Evolutionary conservation across 768 basidiomycete genomes (phyloP), one percentile per base, ranked within the genome.

Genomic region (Podaxis mareebaensis): DNA sequence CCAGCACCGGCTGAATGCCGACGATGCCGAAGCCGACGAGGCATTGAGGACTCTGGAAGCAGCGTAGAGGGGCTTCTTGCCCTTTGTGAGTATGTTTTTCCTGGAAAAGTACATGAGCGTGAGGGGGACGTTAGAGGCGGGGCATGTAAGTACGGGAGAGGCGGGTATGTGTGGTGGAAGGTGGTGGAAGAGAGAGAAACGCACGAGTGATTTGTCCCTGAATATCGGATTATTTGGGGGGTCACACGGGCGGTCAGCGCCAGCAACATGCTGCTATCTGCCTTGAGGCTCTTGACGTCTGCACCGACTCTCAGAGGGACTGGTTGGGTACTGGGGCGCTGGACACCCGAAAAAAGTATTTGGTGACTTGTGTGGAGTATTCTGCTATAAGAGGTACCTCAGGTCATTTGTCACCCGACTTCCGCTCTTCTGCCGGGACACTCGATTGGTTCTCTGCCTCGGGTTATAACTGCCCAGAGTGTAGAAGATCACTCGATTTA

Each of bases 1-100:
- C 83, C 83, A 84, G 64, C 81, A 84, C 66, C 78, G 74, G 28
- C 80, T 78, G 60, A 85, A 79, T 3, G 78, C 81, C 2, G 79
- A 79, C 51, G 83, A 78, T 4, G 82, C 82, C 10, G 80, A 72
- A 58, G 81, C 72, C 65, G 76, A 78, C 53, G 85, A 79, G 56
- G 81, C 77, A 73, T 83, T 83, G 64, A 84, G 69, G 69, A 86
- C 82, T 73, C 78, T 70, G 57, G 85, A 83, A 7, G 85, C 86
- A n/a, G 80, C 84, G 65, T 83, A 82, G 30, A 88, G 71, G 36
- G 87, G 85, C 68, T 78, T 79, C 67, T 78, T 82, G 64, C 85
- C 81, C 69, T 82, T 83, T 28, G 79, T 79, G 44, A 84, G 68
- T 68, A 83, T 73, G n/a, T 69, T 75, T 66, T 84, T 82, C 71